phyloP scores from a whole-genome alignment of 2,329 filamentous ascomycete species.

The Fusarium succisae region DNA sequence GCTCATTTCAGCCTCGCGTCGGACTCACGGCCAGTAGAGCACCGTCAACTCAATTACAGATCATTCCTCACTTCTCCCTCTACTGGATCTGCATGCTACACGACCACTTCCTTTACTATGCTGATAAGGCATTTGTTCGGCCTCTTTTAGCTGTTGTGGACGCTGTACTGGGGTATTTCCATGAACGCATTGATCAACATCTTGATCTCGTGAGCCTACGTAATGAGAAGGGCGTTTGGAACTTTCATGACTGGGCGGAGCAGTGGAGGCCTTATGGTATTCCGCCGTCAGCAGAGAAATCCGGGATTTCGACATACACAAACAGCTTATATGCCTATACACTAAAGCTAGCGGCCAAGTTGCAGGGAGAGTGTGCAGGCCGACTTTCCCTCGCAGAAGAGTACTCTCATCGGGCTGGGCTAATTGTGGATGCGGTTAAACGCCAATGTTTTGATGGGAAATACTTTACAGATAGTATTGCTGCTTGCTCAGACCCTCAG shows the following conservation, averaged over 20 bases:
- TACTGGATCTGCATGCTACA: background rate
- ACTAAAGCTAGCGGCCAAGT: background rate
- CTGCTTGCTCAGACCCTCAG: rapidly evolving
- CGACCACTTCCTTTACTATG: background rate
- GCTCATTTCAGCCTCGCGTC: background rate
- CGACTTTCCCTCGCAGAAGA: background rate
- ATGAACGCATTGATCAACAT: background rate
- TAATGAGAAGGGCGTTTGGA: background rate
- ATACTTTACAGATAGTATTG: background rate
- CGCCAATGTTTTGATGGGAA: background rate
- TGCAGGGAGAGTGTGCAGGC: background rate
- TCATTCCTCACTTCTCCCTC: background rate
- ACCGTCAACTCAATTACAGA: background rate
- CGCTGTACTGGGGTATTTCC: background rate
- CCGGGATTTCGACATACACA: background rate
- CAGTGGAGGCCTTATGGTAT: background rate
- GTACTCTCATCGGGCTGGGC: background rate
- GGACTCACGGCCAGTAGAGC: background rate
- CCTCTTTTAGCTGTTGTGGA: background rate
- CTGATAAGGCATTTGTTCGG: background rate
- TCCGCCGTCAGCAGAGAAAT: rapidly evolving
- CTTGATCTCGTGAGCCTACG: rapidly evolving
- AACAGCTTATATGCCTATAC: background rate
- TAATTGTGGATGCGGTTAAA: background rate
- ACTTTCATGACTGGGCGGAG: background rate